phyloP scores from a whole-genome alignment of 768 basidiomycete species.

The Mrakia frigida region DNA sequence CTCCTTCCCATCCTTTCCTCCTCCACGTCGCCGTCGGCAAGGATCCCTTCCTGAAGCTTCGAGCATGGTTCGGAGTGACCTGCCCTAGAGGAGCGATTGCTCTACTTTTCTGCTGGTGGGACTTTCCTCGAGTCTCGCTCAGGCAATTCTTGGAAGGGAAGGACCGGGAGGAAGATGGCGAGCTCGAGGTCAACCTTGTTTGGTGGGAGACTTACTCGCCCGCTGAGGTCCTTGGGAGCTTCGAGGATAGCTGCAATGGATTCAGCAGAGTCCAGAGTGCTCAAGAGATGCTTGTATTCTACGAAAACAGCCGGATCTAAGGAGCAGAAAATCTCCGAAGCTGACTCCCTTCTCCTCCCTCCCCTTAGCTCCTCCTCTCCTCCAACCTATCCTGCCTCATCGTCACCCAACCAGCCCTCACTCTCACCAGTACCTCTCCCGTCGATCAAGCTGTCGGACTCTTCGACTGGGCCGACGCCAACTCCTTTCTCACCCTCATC shows the following conservation, averaged over 20 bases:
- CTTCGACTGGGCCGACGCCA: constrained; percentile 17
- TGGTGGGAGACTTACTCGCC: background rate
- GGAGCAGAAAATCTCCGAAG: background rate
- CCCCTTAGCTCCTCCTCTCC: constrained; percentile 4
- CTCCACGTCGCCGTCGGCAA: background rate
- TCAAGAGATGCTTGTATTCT: background rate
- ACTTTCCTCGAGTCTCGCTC: too few relatives aligned
- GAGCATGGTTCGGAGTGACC: too few relatives aligned
- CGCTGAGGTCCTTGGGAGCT: background rate
- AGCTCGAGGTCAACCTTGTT: background rate
- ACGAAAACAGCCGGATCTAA: too few relatives aligned
- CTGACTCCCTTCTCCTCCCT: background rate
- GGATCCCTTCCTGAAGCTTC: background rate
- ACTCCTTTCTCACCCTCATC: constrained; percentile 14
- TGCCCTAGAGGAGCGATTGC: too few relatives aligned
- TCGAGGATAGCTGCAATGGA: too few relatives aligned
- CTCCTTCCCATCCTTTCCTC: background rate
- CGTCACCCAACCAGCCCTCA: background rate
- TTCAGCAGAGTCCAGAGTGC: background rate
- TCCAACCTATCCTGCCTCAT: constrained; percentile 15
- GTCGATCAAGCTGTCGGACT: constrained; percentile 8
- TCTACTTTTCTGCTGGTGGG: too few relatives aligned
- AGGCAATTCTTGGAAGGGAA: background rate
- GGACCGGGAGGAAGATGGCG: background rate
- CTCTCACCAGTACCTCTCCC: background rate